Evolutionary conservation across 2,329 filamentous ascomycete species (phyloP).

Genomic region (Volutella citrinella): DNA sequence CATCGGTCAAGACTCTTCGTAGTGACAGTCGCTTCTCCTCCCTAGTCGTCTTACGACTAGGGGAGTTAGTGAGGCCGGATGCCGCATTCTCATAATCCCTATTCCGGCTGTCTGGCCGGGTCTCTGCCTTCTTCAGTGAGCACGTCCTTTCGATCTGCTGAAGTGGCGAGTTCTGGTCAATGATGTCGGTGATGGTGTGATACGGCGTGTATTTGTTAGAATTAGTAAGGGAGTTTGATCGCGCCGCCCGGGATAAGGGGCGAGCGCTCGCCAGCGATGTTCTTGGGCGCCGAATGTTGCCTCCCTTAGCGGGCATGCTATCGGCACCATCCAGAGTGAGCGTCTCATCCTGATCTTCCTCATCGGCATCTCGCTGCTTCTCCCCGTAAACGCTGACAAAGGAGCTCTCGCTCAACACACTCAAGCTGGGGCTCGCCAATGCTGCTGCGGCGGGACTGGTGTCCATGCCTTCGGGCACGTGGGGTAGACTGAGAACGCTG

Average conservation of each 20-base stretch:
- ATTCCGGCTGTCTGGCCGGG: constrained; percentile 28
- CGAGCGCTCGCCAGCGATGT: constrained; percentile 17
- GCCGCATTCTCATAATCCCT: constrained; percentile 17
- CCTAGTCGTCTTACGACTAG: constrained; percentile 29
- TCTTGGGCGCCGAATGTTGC: constrained; percentile 17
- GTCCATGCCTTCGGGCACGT: constrained; percentile 38
- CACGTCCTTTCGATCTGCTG: constrained; percentile 45
- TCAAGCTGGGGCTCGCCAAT: constrained; percentile 57
- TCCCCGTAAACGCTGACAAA: constrained; percentile 63
- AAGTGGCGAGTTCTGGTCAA: constrained; percentile 46
- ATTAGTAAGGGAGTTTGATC: constrained; percentile 30
- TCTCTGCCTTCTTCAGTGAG: constrained; percentile 26
- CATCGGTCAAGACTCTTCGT: constrained; percentile 48
- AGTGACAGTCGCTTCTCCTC: constrained; percentile 48
- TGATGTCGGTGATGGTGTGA: constrained; percentile 44
- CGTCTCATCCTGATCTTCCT: constrained; percentile 27
- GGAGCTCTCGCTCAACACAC: constrained; percentile 65
- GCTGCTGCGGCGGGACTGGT: constrained; percentile 26
- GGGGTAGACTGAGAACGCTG: constrained; percentile 50
- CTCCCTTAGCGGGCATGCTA: constrained; percentile 13
- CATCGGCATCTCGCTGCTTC: constrained; percentile 29
- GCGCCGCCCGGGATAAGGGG: constrained; percentile 10
- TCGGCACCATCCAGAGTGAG: constrained; percentile 26
- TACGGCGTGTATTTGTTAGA: constrained; percentile 34
- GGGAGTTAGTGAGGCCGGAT: constrained; percentile 12